phyloP scores from a whole-genome alignment of 1,284 basidiomycete species.

The Apiotrichum brassicae region DNA sequence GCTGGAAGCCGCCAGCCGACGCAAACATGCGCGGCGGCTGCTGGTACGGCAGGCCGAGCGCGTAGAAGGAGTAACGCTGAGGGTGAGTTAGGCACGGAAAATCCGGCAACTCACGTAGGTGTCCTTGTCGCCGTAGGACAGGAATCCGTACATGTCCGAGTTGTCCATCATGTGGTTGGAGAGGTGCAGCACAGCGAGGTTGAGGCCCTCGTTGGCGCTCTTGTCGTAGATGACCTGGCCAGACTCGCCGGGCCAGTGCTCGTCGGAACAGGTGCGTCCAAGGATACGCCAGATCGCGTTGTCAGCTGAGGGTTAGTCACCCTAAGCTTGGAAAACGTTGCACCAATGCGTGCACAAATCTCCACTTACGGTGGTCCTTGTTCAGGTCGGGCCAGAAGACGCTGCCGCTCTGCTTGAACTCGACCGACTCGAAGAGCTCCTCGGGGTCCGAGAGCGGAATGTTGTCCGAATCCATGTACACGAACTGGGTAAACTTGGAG shows the following conservation, averaged over 20 bases:
- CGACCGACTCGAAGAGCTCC: constrained; percentile 46
- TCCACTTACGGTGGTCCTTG: constrained; percentile 48
- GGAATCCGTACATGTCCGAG: constrained; percentile 45
- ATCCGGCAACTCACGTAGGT: constrained; percentile 27
- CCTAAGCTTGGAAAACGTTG: too few species aligned
- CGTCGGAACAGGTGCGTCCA: constrained; percentile 45
- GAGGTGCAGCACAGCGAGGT: constrained; percentile 49
- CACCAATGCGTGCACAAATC: too few species aligned
- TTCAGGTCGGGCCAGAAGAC: constrained; percentile 52
- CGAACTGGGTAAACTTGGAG: constrained; percentile 42
- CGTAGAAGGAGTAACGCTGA: constrained; percentile 49
- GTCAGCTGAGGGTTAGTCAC: constrained; percentile 33
- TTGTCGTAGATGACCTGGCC: constrained; percentile 50
- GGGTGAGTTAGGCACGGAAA: neutral
- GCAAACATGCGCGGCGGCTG: constrained; percentile 46
- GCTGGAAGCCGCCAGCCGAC: constrained; percentile 38
- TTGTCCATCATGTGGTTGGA: constrained; percentile 48
- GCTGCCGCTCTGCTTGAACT: constrained; percentile 44
- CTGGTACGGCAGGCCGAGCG: constrained; percentile 46
- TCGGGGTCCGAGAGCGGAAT: constrained; percentile 47
- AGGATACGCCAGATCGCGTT: constrained; percentile 51
- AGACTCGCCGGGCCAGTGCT: constrained; percentile 50
- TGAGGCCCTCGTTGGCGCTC: constrained; percentile 48
- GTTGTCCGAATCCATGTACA: constrained; percentile 48
- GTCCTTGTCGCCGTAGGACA: constrained; percentile 49